Percentiles rank a stretch among this genome's conserved stretches.
phyloP scores from a whole-genome alignment of 495 filamentous ascomycete genomes.

The Aeminium ludgeri region DNA sequence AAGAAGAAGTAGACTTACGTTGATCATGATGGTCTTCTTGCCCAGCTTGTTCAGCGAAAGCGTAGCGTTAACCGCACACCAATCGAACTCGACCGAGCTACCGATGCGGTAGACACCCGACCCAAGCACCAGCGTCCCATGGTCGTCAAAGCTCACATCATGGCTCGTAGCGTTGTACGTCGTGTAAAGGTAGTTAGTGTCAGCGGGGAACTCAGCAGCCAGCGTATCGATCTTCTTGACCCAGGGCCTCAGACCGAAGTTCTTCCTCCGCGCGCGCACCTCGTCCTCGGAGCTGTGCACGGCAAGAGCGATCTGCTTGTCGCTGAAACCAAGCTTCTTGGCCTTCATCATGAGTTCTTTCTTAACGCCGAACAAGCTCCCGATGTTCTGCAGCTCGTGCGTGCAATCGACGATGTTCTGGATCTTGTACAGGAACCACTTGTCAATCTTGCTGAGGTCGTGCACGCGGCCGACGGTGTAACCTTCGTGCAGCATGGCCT shows the following conservation, averaged over 20 bases:
- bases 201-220: slow-evolving; percentile 92
- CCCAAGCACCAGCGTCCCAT: slow-evolving; percentile 75
- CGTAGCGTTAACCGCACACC: slow-evolving; percentile 93
- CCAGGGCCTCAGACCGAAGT: slow-evolving; percentile 72
- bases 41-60: slow-evolving; percentile 72
- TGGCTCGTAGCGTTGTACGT: slow-evolving; percentile 95
- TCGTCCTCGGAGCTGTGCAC: slow-evolving; percentile 76
- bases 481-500: slow-evolving; percentile 92
- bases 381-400: slow-evolving; percentile 70
- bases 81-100: slow-evolving; percentile 96
- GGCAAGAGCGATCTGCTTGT: slow-evolving; percentile 81
- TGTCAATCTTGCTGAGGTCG: slow-evolving; percentile 88
- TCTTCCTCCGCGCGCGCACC: slow-evolving; percentile 67
- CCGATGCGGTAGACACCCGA: slow-evolving; percentile 95
- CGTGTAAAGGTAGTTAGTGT: slow-evolving; percentile 94
- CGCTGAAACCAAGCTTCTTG: slow-evolving; percentile 96
- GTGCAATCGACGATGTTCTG: slow-evolving; percentile 88
- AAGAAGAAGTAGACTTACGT: slow-evolving; percentile 26
- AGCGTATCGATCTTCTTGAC: slow-evolving; percentile 98
- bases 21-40: slow-evolving; percentile 98
- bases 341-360: slow-evolving; percentile 74
- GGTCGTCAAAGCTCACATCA: slow-evolving; percentile 89
- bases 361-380: slow-evolving; percentile 70
- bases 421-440: slow-evolving; percentile 96
- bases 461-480: slow-evolving; percentile 83